A percentile compares a stretch with the other conserved stretches of the same genome.
Conservation (phyloP, 805 yeast species). For the Kodamaea hsintzibuensis region DNA sequence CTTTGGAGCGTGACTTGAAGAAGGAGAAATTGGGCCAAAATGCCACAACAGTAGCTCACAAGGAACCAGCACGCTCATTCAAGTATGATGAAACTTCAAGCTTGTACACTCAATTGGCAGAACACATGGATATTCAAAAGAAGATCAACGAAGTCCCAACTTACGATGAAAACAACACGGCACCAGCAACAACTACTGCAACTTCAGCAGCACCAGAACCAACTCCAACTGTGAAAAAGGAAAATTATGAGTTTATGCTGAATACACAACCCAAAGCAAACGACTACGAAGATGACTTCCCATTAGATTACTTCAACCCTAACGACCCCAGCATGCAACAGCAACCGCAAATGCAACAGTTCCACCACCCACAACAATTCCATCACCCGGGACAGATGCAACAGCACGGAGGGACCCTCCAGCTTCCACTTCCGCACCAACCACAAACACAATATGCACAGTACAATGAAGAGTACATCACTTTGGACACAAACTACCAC, state of each 20-base stretch:
- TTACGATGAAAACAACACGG: background rate
- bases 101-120: conserved; percentile 55
- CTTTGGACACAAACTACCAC: conserved; percentile 24
- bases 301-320: conserved; percentile 63
- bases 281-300: conserved; percentile 64
- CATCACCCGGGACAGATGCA: conserved; percentile 1
- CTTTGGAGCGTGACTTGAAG: conserved; percentile 87
- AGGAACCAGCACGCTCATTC: conserved; percentile 82
- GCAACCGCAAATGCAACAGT: conserved; percentile 1
- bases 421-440: conserved; percentile 1
- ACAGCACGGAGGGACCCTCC: background rate
- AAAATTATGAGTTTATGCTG: conserved; percentile 16
- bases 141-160: conserved; percentile 6
- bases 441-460: conserved; percentile 7
- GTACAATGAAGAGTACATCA: conserved; percentile 24
- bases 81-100: conserved; percentile 55
- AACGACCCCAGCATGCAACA: conserved; percentile 27
- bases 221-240: conserved; percentile 9
- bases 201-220: conserved; percentile 14
- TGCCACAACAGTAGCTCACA: conserved; percentile 69
- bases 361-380: background rate
- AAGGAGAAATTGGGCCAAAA: conserved; percentile 62
- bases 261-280: conserved; percentile 20
- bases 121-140: conserved; percentile 39
- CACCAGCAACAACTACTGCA: background rate